Conservation (phyloP, 2,329 filamentous ascomycete species). For the Aspergillus quadricinctus region DNA sequence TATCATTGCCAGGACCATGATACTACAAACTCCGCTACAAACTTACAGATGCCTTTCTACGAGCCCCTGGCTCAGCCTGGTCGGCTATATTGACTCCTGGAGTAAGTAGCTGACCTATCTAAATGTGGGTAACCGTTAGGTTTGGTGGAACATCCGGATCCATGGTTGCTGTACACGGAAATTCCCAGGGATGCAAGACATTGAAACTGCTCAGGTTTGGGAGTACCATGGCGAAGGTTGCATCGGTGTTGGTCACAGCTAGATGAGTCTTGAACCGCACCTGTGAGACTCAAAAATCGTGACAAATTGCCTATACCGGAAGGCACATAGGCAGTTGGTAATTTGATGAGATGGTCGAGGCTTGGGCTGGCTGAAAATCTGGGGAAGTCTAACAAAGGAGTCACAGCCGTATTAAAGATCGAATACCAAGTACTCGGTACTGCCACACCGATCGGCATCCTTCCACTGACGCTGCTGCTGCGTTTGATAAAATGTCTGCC, state of each 20-base stretch:
- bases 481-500: neutral
- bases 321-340: neutral
- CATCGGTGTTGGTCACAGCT: neutral
- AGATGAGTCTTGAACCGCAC: neutral
- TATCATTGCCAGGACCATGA: neutral
- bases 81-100: slow-evolving; percentile 1
- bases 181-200: slow-evolving; percentile 13
- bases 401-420: neutral
- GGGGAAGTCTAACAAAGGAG: neutral
- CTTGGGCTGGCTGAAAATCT: neutral
- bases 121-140: slow-evolving; percentile 13
- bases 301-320: neutral
- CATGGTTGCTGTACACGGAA: slow-evolving; percentile 16
- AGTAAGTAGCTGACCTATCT: neutral
- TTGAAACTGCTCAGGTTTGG: slow-evolving; percentile 7
- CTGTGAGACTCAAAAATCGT: neutral
- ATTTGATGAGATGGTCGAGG: neutral
- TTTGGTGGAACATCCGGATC: slow-evolving; percentile 16
- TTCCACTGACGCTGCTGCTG: neutral
- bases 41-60: neutral
- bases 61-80: neutral
- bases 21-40: slow-evolving; percentile 3
- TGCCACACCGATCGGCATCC: neutral
- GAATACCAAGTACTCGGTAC: neutral
- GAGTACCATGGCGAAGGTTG: neutral